Evolutionary conservation across 345 rosid species (phyloP).

Genomic region (Anastatica hierochuntica): DNA sequence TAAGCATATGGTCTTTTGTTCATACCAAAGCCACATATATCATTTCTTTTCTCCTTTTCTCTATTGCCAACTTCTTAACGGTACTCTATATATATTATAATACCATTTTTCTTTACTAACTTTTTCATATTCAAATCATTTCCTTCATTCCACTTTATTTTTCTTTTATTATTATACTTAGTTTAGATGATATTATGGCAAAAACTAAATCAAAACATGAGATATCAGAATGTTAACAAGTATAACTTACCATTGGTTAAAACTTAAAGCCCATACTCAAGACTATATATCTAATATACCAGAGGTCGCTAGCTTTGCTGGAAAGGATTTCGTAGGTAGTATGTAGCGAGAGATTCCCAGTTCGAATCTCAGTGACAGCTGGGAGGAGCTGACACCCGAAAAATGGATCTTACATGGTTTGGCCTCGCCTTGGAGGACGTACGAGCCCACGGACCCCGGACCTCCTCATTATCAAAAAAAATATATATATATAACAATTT

Average conservation of each 20-base stretch:
- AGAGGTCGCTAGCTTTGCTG: too few species aligned
- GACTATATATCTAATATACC: too few species aligned
- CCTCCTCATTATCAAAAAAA: too few species aligned
- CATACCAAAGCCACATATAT: not conserved
- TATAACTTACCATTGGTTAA: not conserved
- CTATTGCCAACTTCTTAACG: conserved; percentile 21
- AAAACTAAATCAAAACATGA: too few species aligned
- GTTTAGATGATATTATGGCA: not conserved
- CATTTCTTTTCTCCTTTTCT: conserved; percentile 7
- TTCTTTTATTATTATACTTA: not conserved
- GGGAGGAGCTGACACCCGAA: too few species aligned
- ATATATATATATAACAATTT: not conserved
- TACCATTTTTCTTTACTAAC: not conserved
- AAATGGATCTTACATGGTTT: too few species aligned
- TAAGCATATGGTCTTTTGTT: conserved; percentile 22
- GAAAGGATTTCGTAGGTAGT: too few species aligned
- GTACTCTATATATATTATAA: not conserved
- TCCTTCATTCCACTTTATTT: not conserved
- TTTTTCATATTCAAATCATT: not conserved
- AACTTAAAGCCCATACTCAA: not conserved
- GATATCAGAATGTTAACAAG: not conserved
- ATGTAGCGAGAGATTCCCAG: too few species aligned
- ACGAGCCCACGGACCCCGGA: too few species aligned
- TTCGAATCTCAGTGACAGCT: too few species aligned
- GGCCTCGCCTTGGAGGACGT: too few species aligned